phyloP scores from a whole-genome alignment of 2,329 filamentous ascomycete genomes.

The Aspergillus sergii region DNA sequence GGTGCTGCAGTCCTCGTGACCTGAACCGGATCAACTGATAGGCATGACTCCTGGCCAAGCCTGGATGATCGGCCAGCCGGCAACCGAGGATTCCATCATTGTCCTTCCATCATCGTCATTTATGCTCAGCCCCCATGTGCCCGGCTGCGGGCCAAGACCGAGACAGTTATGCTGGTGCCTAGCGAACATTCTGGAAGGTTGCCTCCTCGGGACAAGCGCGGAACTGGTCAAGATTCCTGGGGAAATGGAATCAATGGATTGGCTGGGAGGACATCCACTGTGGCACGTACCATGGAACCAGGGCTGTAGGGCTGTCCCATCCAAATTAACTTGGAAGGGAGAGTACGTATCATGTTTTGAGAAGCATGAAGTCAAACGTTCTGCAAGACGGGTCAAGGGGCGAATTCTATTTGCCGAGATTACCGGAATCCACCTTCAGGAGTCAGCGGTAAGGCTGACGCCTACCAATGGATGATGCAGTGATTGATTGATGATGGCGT shows the following conservation, averaged over 20 bases:
- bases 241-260: not conserved
- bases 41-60: not conserved
- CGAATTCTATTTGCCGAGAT: not conserved
- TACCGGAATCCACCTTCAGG: not conserved
- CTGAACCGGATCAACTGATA: not conserved
- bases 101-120: not conserved
- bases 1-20: not conserved
- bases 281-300: slow-evolving; percentile 1
- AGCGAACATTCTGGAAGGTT: slow-evolving; percentile 15
- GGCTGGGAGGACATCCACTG: not conserved
- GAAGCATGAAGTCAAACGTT: not conserved
- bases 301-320: slow-evolving; percentile 4
- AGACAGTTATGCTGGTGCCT: slow-evolving; percentile 13
- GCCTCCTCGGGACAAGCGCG: slow-evolving; percentile 8
- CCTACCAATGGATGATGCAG: not conserved
- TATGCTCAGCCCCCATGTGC: not conserved
- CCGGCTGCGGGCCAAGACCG: not conserved
- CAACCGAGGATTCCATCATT: not conserved
- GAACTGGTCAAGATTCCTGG: not conserved
- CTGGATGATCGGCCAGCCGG: not conserved
- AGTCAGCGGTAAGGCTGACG: not conserved
- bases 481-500: not conserved
- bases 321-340: not conserved
- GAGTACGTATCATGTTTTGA: not conserved
- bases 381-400: not conserved